These are phyloP conservation scores for Trametes punicea DNA, from an alignment of 768 basidiomycete species.

Conservation along the genomic window DNA sequence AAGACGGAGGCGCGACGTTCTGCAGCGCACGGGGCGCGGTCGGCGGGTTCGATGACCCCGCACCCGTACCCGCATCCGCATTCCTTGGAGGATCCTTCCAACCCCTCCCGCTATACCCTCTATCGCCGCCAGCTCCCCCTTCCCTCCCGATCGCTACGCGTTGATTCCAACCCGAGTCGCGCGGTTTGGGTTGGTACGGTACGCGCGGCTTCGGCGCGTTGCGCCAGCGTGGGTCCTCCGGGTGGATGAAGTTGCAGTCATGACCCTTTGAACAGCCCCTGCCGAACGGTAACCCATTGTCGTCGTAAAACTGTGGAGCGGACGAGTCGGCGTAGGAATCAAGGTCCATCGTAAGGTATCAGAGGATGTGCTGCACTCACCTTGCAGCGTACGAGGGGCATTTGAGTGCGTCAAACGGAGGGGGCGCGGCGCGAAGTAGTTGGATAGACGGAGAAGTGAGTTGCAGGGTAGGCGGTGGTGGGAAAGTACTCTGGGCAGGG, in stretches of 20 bases:
- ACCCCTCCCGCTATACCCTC: not conserved
- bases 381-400: slow-evolving; percentile 16
- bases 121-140: not conserved
- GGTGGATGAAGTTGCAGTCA: slow-evolving; percentile 33
- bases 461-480: not conserved
- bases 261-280: slow-evolving; percentile 29
- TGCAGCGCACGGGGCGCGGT: not conserved
- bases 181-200: not conserved
- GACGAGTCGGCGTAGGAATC: not conserved
- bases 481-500: not conserved
- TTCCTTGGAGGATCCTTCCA: not conserved
- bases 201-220: slow-evolving; percentile 17
- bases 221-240: slow-evolving; percentile 33
- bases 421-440: slow-evolving; percentile 20
- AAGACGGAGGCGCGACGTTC: not conserved
- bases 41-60: not conserved
- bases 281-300: slow-evolving; percentile 26
- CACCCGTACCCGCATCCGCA: not conserved
- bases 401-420: not conserved
- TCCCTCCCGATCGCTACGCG: not conserved
- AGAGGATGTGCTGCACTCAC: slow-evolving; percentile 20
- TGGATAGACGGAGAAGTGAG: not conserved
- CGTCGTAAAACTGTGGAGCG: slow-evolving; percentile 24
- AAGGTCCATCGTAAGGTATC: not conserved
- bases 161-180: not conserved